Evolutionary conservation across 441 rosid genomes (phyloP).

Genomic region (Raphanus hybrid): DNA sequence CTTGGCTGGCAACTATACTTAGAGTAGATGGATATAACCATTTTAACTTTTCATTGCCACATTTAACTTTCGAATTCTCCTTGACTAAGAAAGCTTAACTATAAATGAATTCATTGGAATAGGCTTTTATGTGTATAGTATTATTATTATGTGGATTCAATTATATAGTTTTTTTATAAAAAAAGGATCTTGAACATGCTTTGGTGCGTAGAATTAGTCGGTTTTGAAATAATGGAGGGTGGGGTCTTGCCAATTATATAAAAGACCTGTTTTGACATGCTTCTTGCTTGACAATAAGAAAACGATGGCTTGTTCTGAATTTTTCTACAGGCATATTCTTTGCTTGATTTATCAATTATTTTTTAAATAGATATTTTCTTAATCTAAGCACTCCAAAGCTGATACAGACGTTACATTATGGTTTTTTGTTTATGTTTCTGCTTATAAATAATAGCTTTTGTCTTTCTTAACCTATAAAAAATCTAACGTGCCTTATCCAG

Average conservation of each 20-base stretch:
- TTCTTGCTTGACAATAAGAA: conserved; percentile 39
- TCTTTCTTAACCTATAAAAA: conserved; percentile 26
- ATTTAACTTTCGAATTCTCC: conserved; percentile 32
- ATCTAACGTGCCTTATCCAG: conserved; percentile 36
- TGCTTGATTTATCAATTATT: neutral
- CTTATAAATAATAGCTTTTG: conserved; percentile 22
- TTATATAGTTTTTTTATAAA: neutral
- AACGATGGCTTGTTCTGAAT: conserved; percentile 38
- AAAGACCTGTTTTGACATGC: conserved; percentile 28
- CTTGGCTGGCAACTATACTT: conserved; percentile 18
- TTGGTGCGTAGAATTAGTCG: conserved; percentile 35
- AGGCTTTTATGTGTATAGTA: conserved; percentile 6
- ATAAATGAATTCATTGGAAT: conserved; percentile 14
- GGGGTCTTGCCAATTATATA: conserved; percentile 47
- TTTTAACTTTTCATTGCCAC: conserved; percentile 22
- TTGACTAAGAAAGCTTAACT: conserved; percentile 21
- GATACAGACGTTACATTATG: conserved; percentile 30
- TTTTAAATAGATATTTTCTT: neutral
- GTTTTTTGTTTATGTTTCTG: conserved; percentile 3
- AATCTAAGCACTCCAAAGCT: conserved; percentile 26
- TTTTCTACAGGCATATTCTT: conserved; percentile 37
- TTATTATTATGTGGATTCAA: neutral
- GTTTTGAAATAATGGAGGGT: conserved; percentile 40
- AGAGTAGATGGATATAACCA: neutral
- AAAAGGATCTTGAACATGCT: neutral